Base-by-base conservation (phyloP, 495 filamentous ascomycete genomes). In the Terfezia boudieri region DNA sequence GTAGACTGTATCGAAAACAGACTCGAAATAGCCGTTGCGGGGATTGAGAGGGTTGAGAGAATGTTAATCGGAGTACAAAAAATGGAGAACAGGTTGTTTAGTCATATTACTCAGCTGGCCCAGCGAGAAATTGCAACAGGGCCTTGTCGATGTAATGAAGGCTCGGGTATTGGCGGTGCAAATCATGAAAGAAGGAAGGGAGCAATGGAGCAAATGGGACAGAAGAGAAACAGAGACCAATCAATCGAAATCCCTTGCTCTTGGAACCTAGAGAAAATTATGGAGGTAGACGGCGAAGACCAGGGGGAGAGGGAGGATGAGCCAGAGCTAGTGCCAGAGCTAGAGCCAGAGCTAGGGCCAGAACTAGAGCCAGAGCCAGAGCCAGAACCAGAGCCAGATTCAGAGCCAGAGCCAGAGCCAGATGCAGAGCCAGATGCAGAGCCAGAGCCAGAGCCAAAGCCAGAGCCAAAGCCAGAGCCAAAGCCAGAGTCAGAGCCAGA, bases 11-110 rank as follows among this genome's bases (percentile, higher is more conserved):
- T 22, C 14, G 50, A 51, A 12, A 22, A 11, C n/a, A 5, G 6
- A 43, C 14, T 46, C 12, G 8, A 55, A 16, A 10, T 41, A 50
- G 10, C 14, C 14, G 12, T 46, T 46, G 41, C 12, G 41, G 17
- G 41, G 41, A 55, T 55, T 6, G 60, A 62, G 49, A 36, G 9
- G 7, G 59, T 58, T 9, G 55, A 61, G 52, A 55, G 59, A 6
- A 50, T 61, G 10, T 46, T 46, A 20, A 46, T 14, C 14, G 8
- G 41, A 9, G 8, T 46, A 5, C 14, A 46, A 20, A 4, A 46
- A 8, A 46, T 46, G 41, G 17, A 14, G 41, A 20, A 20, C 2
- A 20, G 3, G 4, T 46, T 46, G 8, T 14, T 4, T 20, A 46
- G 41, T 32, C 26, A 32, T 32, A 7, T 32, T 32, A 32, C 26